Base-by-base conservation (phyloP, 306 rosid genomes). In the Lathyrus oleraceus region DNA sequence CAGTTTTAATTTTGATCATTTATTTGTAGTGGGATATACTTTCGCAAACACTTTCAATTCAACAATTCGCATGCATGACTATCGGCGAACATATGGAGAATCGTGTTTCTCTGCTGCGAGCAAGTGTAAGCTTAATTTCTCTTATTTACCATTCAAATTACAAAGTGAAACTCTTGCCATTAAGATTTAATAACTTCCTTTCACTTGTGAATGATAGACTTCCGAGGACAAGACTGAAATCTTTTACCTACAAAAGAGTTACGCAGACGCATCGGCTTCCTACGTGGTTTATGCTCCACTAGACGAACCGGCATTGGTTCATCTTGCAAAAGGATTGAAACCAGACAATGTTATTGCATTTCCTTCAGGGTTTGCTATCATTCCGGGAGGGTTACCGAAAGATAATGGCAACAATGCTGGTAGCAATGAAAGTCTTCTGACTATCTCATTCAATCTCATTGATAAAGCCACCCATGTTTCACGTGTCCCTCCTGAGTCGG, bases 351-450 rank as follows among this genome's bases (percentile, higher is more conserved):
- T 85, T 5, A 11, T 70, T 14, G 52, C 85, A 3, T 61, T 84
- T 21, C 86, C 93, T 14, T 87, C 91, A 0, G 91, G 96, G 1
- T 85, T 91, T 70, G 42, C 84, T 23, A 81, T 91, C 8, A 81
- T 85, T 1, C 91, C 91, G 2, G 85, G 70, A 23, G 40, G 49
- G 30, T 42, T 78, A 1, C 61, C 51, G 0, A 44, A 8, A 25
- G 17, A 43, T 16, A 70, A 71, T 2, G 65, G 66, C n/a, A 14
- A 14, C 14, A 36, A 17, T 17, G 78, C 61, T 28, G 12, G 1
- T 5, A 8, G 16, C 10, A 19, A 42, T 19, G 68, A 43, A 47
- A 84, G 88, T 62, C 68, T 88, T 81, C 45, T 86, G 4, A 88
- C 85, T 0, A 5, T 78, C 13, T 85, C 78, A 3, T 84, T 84